Conservation (phyloP, 176 grass and related monocot species). For the Aegilops longissima region DNA sequence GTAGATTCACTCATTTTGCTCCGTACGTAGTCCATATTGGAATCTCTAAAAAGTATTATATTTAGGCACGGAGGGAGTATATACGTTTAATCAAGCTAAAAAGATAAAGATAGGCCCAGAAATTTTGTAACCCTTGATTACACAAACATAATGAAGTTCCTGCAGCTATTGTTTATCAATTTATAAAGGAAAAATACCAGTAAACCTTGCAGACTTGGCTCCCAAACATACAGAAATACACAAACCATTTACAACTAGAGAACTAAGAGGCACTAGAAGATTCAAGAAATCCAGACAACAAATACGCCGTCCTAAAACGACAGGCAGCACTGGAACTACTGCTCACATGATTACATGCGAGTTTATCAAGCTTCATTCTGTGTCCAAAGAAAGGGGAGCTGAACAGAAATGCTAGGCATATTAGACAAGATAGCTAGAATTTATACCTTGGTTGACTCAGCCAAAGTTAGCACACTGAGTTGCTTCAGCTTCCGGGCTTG, state of each 20-base stretch:
- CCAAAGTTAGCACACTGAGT: constrained; percentile 86
- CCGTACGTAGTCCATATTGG: too few species aligned
- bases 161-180: not conserved
- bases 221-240: not conserved
- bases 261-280: not conserved
- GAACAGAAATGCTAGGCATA: not conserved
- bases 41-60: too few species aligned
- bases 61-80: too few species aligned
- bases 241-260: constrained; percentile 7
- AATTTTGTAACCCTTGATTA: constrained; percentile 22
- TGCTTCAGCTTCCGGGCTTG: constrained; percentile 95
- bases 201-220: not conserved
- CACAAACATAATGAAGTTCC: not conserved
- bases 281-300: not conserved
- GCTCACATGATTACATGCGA: constrained; percentile 11
- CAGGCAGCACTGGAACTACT: not conserved
- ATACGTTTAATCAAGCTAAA: not conserved
- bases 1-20: too few species aligned
- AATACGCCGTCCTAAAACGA: not conserved
- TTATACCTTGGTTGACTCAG: constrained; percentile 86
- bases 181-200: not conserved
- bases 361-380: not conserved
- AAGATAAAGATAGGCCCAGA: not conserved
- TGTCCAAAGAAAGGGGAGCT: not conserved
- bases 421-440: not conserved